Evolutionary conservation across 192 early-diverging fungal genomes (phyloP).

Genomic region (Pecoramyces ruminantium): DNA sequence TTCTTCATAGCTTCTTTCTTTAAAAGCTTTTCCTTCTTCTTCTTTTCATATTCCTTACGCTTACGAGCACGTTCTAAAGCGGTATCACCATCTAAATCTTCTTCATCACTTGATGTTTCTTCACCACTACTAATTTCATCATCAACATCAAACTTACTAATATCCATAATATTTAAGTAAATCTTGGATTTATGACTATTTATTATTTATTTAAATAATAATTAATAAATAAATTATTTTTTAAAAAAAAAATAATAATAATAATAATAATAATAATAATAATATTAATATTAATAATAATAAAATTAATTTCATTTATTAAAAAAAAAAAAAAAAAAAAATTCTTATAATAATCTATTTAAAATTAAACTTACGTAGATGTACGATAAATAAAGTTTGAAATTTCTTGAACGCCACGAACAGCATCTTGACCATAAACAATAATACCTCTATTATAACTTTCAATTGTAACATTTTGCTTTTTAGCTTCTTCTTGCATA

Average conservation of each 20-base stretch:
- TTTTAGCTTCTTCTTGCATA: not conserved
- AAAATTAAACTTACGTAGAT: not conserved
- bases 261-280: too few species aligned
- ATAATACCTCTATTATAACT: not conserved
- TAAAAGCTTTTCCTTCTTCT: not conserved
- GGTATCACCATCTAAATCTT: not conserved
- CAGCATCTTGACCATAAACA: not conserved
- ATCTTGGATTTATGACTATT: not conserved
- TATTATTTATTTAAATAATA: too few species aligned
- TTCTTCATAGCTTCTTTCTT: not conserved
- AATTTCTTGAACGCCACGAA: not conserved
- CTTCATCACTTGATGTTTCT: not conserved
- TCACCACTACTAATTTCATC: not conserved
- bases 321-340: too few species aligned
- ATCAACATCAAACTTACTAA: not conserved
- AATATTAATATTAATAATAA: too few species aligned
- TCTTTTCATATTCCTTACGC: not conserved
- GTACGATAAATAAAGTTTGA: not conserved
- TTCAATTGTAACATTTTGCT: not conserved
- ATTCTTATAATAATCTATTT: too few species aligned
- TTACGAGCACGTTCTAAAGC: not conserved
- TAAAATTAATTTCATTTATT: too few species aligned
- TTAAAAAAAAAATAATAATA: too few species aligned
- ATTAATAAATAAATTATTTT: too few species aligned
- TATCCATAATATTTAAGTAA: not conserved